Percentiles rank a stretch among this genome's conserved stretches.
Conservation (phyloP, 805 yeast genomes). For the Lipomyces sp. region DNA sequence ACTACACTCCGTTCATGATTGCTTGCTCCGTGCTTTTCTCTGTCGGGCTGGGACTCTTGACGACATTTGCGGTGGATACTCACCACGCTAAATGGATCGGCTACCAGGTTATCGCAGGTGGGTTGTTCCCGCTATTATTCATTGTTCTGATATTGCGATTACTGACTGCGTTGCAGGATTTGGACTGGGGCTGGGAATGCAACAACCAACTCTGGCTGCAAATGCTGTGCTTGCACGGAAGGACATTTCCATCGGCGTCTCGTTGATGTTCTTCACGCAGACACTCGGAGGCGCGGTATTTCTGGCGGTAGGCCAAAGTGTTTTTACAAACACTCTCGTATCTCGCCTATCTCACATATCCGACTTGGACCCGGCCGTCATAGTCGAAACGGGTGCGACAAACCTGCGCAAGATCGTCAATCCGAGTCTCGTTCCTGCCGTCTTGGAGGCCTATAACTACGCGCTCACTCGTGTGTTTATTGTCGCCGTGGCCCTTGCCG, state of each 20-base stretch:
- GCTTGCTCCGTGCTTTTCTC: conserved; percentile 40
- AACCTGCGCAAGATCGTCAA: conserved; percentile 2
- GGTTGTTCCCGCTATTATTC: conserved; percentile 31
- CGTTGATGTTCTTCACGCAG: conserved; percentile 5
- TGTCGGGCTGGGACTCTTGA: conserved; percentile 46
- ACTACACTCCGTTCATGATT: conserved; percentile 42
- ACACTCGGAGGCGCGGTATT: conserved; percentile 10
- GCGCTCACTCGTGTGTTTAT: conserved; percentile 7
- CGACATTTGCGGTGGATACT: conserved; percentile 43
- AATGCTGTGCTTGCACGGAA: conserved; percentile 2
- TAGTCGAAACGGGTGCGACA: conserved; percentile 6
- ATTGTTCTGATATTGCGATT: conserved; percentile 41
- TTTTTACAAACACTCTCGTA: conserved; percentile 2
- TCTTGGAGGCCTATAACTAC: conserved; percentile 1
- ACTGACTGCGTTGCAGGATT: conserved; percentile 48
- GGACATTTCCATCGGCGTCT: conserved; percentile 5
- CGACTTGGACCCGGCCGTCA: background rate
- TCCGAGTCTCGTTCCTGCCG: background rate
- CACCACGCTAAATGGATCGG: conserved; percentile 43
- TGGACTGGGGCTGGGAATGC: conserved; percentile 41
- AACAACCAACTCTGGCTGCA: conserved; percentile 6
- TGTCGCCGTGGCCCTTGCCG: conserved; percentile 1
- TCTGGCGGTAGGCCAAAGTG: conserved; percentile 4
- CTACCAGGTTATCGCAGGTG: conserved; percentile 46
- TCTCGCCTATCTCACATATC: background rate